phyloP scores from a whole-genome alignment of 192 early-diverging fungal genomes.

The Coemansia erecta region DNA sequence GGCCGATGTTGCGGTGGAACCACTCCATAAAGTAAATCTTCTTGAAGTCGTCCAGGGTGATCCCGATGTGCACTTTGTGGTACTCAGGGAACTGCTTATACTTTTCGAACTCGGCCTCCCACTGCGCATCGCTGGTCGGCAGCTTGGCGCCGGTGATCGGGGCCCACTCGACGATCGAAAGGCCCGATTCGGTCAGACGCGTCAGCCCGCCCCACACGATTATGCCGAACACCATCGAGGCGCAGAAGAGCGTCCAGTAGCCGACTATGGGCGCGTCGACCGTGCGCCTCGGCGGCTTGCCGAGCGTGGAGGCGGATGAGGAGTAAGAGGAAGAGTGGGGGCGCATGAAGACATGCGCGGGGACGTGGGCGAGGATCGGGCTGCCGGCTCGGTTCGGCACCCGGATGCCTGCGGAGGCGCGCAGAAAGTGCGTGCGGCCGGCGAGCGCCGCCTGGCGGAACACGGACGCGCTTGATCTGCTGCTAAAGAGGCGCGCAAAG shows the following conservation, averaged over 20 bases:
- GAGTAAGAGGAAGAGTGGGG: slow-evolving; percentile 1
- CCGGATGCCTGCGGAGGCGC: neutral
- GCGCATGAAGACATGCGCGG: neutral
- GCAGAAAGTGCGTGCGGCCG: slow-evolving; percentile 20
- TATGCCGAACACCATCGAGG: slow-evolving; percentile 87
- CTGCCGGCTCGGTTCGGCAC: neutral
- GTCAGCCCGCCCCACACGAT: slow-evolving; percentile 94
- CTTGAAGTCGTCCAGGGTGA: slow-evolving; percentile 92
- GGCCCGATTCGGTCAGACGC: slow-evolving; percentile 92
- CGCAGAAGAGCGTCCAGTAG: slow-evolving; percentile 88
- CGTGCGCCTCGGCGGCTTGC: slow-evolving; percentile 3
- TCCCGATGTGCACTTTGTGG: slow-evolving; percentile 87
- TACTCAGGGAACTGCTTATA: slow-evolving; percentile 99
- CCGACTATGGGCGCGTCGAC: slow-evolving; percentile 69
- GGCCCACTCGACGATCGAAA: slow-evolving; percentile 97
- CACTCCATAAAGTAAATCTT: slow-evolving; percentile 98
- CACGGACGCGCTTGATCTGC: neutral
- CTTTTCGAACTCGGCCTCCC: slow-evolving; percentile 94
- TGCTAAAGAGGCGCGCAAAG: neutral
- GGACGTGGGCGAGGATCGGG: neutral
- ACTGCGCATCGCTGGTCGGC: slow-evolving; percentile 79
- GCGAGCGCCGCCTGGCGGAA: slow-evolving; percentile 12
- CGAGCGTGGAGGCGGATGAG: slow-evolving; percentile 2
- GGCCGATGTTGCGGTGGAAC: slow-evolving; percentile 94
- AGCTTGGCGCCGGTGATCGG: slow-evolving; percentile 90